Evolutionary conservation across 2,329 filamentous ascomycete genomes (phyloP), one percentile per base, ranked within the genome.

Genomic region (Monilinia vaccinii-corymbosi): DNA sequence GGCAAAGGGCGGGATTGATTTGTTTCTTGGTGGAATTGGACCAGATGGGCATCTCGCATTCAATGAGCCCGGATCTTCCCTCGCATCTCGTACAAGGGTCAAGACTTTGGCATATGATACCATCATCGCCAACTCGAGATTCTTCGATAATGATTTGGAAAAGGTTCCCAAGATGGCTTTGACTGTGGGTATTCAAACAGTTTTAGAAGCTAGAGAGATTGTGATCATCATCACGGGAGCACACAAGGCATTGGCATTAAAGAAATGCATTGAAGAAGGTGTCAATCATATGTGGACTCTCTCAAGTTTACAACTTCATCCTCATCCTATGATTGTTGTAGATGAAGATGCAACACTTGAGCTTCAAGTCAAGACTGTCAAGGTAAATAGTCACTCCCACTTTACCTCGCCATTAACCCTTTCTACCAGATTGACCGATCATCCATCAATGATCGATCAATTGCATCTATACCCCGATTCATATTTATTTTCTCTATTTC

Each of bases 201-300:
- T 94, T 44, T 79, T 94, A 65, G 89, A 93, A 59, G 86, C 89
- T 3, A 78, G 86, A 58, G 90, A 94, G 74, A 88, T 95, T 11
- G 84, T 94, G 32, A 85, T 91, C 67, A 89, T 95, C 67, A 90
- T 91, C 64, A 83, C 89, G 1, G 90, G 90, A 25, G 84, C 88
- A 47, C 88, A 90, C 77, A 95, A 95, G 74, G 84, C 89, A 1
- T 77, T 88, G 38, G 90, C 90, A 32, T 75, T 95, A 64, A 87
- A 92, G 72, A 87, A 84, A 68, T 91, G 88, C 67, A 83, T 95
- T 64, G 90, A 95, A 73, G 86, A 87, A 60, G 87, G 87, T 34
- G 82, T 95, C 63, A 93, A 91, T 73, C 90, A 94, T 75, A 93
- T 93, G 88, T 95, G 90, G 89, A 93, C 90, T 1, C 79, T 94